Base-by-base conservation (phyloP, 2,329 filamentous ascomycete genomes). In the Epichloe amarillans region DNA sequence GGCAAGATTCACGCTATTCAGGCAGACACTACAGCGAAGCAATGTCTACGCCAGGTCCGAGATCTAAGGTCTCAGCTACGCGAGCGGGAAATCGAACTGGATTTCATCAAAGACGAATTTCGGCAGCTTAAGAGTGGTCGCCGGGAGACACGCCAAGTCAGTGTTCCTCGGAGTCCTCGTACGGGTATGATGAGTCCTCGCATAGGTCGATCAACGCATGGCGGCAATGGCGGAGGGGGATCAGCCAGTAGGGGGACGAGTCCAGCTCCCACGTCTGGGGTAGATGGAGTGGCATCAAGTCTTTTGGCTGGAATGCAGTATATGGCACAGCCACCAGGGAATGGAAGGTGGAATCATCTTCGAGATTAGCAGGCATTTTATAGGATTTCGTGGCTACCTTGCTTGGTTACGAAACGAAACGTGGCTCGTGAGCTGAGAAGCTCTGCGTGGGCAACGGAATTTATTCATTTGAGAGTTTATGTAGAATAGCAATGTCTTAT, bases 121-220 rank as follows among this genome's bases (percentile, higher is more conserved):
- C 67, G 68, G 7, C 53, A 64, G 40, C 60, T 73, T 40, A 74
- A 70, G 57, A 76, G 69, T 53, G 71, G 69, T 17, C 71, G 78
- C 5, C 68, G 77, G 44, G 76, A 79, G 61, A 81, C 78, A 3
- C 66, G 78, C 37, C 72, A 75, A 58, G 69, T 66, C 49, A 80
- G 77, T 56, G 76, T 79, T 21, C 77, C 77, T 47, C 73, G 75
- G 21, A 80, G 77, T 58, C 78, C 78, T n/a, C 70, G 75, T 6
- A 66, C 74, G 55, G 68, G 71, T 35, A 65, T 77, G 49, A 73
- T 77, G 66, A 79, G 76, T 54, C 77, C 77, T 2, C 66, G 64
- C n/a, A 50, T 61, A 5, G 61, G 57, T 11, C 61, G 62, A 35
- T 58, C 52, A n/a, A 63, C 40, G 17, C 26, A 51, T 39, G 50